Percentiles rank a stretch among this genome's conserved stretches.
These are phyloP conservation scores for Fusarium devonianum DNA, from an alignment of 2,329 filamentous ascomycete genomes.

Conservation along the genomic window DNA sequence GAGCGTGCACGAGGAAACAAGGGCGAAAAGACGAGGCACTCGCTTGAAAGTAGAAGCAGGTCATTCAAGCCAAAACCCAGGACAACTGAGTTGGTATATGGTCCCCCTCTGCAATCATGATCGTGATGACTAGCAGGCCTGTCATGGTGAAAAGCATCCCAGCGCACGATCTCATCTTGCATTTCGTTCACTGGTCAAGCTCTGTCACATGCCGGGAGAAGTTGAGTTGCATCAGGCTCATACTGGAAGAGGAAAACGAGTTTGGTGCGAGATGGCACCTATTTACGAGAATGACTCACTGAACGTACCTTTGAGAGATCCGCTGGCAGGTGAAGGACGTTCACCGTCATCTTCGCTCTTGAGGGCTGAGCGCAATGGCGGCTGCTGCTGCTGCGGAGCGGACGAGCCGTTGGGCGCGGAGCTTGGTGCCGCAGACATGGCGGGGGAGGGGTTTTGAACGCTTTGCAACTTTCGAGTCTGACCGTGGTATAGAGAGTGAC, in stretches of 20 bases:
- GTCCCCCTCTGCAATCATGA: not conserved
- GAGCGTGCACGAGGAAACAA: too few species aligned
- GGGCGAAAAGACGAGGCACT: not conserved
- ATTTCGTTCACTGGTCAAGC: not conserved
- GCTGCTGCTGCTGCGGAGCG: conserved; percentile 34
- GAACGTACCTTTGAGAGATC: conserved; percentile 54
- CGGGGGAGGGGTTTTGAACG: conserved; percentile 12
- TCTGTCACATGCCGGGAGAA: conserved; percentile 8
- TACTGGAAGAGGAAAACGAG: not conserved
- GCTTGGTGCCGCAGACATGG: conserved; percentile 41
- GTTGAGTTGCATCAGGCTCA: conserved; percentile 11
- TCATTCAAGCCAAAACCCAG: not conserved
- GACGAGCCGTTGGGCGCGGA: conserved; percentile 33
- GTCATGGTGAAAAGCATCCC: not conserved
- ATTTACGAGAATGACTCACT: not conserved
- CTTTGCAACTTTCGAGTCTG: not conserved
- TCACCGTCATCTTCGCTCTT: conserved; percentile 54
- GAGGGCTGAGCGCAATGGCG: conserved; percentile 53
- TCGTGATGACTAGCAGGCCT: not conserved
- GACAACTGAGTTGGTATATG: not conserved
- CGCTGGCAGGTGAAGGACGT: conserved; percentile 47
- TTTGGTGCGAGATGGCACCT: not conserved
- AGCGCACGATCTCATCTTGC: not conserved
- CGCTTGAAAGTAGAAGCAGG: conserved; percentile 12
- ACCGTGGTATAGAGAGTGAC: not conserved